These are phyloP conservation scores for Albugo candida DNA, from an alignment of 352 stramenopile species.

Conservation along the genomic window DNA sequence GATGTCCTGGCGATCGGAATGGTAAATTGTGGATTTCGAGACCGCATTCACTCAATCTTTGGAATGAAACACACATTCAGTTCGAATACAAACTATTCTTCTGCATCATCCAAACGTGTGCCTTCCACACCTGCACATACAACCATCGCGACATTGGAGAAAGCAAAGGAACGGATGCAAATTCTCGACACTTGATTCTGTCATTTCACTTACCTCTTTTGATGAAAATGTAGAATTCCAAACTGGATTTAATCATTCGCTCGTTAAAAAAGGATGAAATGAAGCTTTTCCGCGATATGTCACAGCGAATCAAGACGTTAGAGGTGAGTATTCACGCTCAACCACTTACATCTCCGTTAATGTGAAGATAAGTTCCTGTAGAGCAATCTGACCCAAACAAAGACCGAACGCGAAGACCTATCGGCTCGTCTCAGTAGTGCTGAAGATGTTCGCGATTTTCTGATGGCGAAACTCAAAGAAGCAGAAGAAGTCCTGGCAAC, in stretches of 20 bases:
- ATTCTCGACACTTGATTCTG: background rate
- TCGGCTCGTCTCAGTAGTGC: constrained; percentile 41
- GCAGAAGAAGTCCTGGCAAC: constrained; percentile 37
- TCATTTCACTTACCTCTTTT: background rate
- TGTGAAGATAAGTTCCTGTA: constrained; percentile 3
- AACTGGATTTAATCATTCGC: constrained; percentile 58
- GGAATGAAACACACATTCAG: constrained; percentile 13
- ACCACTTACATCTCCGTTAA: background rate
- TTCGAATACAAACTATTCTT: background rate
- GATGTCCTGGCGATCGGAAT: constrained; percentile 53
- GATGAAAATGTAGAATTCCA: constrained; percentile 22
- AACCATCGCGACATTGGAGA: background rate
- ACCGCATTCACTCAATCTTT: constrained; percentile 43
- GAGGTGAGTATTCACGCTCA: constrained; percentile 17
- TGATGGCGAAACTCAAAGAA: constrained; percentile 73
- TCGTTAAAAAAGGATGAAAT: constrained; percentile 67
- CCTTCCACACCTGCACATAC: background rate
- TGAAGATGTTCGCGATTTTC: constrained; percentile 61
- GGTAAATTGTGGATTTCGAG: constrained; percentile 26
- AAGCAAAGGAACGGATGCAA: background rate
- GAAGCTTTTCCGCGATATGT: constrained; percentile 74
- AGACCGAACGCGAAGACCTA: constrained; percentile 65
- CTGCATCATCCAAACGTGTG: background rate
- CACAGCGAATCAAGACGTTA: constrained; percentile 41
- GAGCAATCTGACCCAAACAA: constrained; percentile 32